Evolutionary conservation across 2,329 filamentous ascomycete species (phyloP).

Genomic region (Fonsecaea pedrosoi): DNA sequence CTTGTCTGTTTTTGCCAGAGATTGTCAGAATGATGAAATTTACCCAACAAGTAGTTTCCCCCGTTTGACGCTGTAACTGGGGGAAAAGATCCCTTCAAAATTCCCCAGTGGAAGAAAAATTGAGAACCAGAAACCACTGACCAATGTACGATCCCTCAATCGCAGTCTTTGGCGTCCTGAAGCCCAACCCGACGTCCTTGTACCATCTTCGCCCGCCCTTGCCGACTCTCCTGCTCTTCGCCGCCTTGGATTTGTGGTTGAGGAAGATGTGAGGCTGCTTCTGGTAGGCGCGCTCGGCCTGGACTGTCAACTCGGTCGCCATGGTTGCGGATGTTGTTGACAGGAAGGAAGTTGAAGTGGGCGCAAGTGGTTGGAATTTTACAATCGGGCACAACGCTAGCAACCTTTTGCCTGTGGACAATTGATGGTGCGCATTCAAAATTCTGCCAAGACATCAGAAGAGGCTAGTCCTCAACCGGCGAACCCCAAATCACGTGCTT

Average conservation of each 20-base stretch:
- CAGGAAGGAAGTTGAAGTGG: constrained; percentile 25
- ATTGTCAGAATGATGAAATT: constrained; percentile 35
- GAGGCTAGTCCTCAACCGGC: constrained; percentile 13
- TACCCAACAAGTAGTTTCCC: neutral
- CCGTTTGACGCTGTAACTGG: neutral
- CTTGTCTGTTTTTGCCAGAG: constrained; percentile 75
- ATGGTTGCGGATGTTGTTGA: constrained; percentile 66
- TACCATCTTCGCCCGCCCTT: constrained; percentile 97
- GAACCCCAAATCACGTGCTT: constrained; percentile 12
- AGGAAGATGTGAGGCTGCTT: constrained; percentile 99
- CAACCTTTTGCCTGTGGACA: constrained; percentile 1
- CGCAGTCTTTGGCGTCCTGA: constrained; percentile 97
- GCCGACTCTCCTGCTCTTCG: constrained; percentile 79
- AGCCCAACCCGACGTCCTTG: constrained; percentile 99
- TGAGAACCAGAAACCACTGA: constrained; percentile 60
- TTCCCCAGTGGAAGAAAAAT: too few relatives aligned
- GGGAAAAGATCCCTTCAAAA: neutral
- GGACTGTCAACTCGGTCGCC: constrained; percentile 98
- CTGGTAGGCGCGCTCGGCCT: constrained; percentile 99
- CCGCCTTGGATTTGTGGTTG: constrained; percentile 91
- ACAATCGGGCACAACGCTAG: constrained; percentile 1
- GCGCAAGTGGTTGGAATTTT: constrained; percentile 38
- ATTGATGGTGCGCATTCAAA: constrained; percentile 14
- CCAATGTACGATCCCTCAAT: constrained; percentile 99
- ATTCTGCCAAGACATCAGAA: neutral